Evolutionary conservation across 1,284 basidiomycete species (phyloP).

Genomic region (Coriolopsis trogii): DNA sequence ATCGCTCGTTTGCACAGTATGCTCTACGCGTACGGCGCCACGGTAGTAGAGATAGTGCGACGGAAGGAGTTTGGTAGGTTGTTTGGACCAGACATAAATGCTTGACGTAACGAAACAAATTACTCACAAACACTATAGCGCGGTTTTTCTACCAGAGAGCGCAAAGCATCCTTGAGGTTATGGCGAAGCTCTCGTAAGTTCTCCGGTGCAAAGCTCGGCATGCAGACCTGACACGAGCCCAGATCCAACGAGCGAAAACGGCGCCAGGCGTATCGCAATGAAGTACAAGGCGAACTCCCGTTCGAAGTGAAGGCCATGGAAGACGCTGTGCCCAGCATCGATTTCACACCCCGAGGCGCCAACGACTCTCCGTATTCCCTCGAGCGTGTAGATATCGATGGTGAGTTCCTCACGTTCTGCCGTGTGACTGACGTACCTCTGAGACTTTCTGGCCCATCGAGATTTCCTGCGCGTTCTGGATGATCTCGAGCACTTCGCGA

Average conservation of each 20-base stretch:
- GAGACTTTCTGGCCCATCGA: constrained; percentile 28
- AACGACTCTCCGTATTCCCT: constrained; percentile 56
- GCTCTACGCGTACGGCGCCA: constrained; percentile 92
- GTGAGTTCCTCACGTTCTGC: constrained; percentile 42
- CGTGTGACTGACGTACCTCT: neutral
- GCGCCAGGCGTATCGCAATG: constrained; percentile 76
- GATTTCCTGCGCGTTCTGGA: constrained; percentile 65
- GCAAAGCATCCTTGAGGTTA: constrained; percentile 77
- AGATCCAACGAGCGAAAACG: constrained; percentile 77
- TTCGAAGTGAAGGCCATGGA: constrained; percentile 79
- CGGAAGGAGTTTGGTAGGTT: constrained; percentile 83
- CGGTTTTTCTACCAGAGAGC: constrained; percentile 80
- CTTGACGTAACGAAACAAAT: neutral
- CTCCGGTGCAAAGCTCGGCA: neutral
- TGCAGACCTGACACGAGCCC: neutral
- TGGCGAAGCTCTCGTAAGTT: constrained; percentile 80
- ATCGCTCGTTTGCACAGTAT: constrained; percentile 88
- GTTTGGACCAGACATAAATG: neutral
- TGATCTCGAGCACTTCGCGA: constrained; percentile 63
- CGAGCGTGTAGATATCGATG: constrained; percentile 72
- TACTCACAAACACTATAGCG: constrained; percentile 41
- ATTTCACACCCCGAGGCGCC: constrained; percentile 69
- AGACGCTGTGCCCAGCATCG: constrained; percentile 73
- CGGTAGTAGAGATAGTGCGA: constrained; percentile 88
- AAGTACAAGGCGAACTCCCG: constrained; percentile 79